phyloP scores from a whole-genome alignment of 2,329 filamentous ascomycete species.

The Lachnellula cervina region DNA sequence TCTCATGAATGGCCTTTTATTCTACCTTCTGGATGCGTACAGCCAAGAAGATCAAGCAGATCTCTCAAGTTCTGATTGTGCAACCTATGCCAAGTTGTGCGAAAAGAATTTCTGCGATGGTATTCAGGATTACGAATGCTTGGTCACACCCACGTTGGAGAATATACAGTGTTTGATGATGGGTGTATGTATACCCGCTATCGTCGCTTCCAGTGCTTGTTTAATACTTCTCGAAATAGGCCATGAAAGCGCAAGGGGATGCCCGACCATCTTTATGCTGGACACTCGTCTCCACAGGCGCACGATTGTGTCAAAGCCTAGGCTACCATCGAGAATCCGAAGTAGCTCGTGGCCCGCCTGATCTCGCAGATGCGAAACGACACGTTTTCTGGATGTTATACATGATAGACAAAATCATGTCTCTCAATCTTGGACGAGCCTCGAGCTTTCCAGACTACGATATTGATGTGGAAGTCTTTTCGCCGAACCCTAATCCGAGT shows the following conservation, averaged over 20 bases:
- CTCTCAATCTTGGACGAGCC: slow-evolving; percentile 13
- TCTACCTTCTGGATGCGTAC: slow-evolving; percentile 10
- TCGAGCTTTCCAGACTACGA: slow-evolving; percentile 16
- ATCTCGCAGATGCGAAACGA: slow-evolving; percentile 12
- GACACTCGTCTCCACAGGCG: slow-evolving; percentile 14
- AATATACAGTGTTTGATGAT: slow-evolving; percentile 14
- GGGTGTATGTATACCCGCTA: slow-evolving; percentile 6
- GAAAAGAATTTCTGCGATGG: slow-evolving; percentile 13
- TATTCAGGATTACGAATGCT: slow-evolving; percentile 11
- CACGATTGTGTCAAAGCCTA: slow-evolving; percentile 14
- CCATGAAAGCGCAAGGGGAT: slow-evolving; percentile 13
- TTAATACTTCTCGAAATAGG: slow-evolving; percentile 1
- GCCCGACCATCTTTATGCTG: slow-evolving; percentile 14
- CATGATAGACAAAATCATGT: slow-evolving; percentile 18
- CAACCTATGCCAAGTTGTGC: slow-evolving; percentile 10
- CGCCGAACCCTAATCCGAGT: slow-evolving; percentile 1
- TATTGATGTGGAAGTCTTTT: slow-evolving; percentile 14
- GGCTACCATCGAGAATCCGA: slow-evolving; percentile 15
- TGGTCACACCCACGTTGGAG: slow-evolving; percentile 8
- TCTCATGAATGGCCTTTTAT: slow-evolving; percentile 12
- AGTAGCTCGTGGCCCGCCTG: slow-evolving; percentile 7
- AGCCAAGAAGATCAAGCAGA: neutral
- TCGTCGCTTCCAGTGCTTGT: neutral
- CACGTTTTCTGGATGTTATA: slow-evolving; percentile 17
- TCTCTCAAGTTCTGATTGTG: slow-evolving; percentile 4